Conservation (phyloP, 352 stramenopile genomes). For the Elongisporangium anandrum region DNA sequence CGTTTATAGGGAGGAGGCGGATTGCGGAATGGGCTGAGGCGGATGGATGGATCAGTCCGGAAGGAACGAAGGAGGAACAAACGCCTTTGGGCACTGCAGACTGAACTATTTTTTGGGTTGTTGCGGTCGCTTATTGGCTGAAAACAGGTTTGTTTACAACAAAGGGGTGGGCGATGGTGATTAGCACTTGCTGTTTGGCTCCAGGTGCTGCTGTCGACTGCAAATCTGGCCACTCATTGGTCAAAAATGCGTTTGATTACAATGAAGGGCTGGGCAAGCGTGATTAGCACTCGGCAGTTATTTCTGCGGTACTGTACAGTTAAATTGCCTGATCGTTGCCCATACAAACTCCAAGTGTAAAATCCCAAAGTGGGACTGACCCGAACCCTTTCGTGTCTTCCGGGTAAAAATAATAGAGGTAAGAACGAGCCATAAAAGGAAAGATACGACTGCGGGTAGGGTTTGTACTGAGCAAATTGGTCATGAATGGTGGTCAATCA, state of each 20-base stretch:
- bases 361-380: neutral
- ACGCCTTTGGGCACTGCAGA: neutral
- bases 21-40: neutral
- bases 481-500: neutral
- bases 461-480: neutral
- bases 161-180: neutral
- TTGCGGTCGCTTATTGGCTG: slow-evolving; percentile 1
- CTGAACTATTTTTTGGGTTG: no score
- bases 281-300: neutral
- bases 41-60: neutral
- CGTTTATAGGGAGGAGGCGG: neutral
- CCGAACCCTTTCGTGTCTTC: neutral
- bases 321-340: neutral
- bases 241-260: neutral
- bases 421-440: neutral
- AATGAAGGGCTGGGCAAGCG: neutral
- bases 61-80: neutral
- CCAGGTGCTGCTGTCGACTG: neutral
- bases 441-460: neutral
- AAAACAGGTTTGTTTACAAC: slow-evolving; percentile 2
- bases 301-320: neutral
- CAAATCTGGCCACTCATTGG: neutral
- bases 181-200: neutral
- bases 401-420: neutral
- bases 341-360: neutral